Evolutionary conservation across 2,329 filamentous ascomycete genomes (phyloP), one percentile per base, ranked within the genome.

Genomic region (Cladosporium sp.): DNA sequence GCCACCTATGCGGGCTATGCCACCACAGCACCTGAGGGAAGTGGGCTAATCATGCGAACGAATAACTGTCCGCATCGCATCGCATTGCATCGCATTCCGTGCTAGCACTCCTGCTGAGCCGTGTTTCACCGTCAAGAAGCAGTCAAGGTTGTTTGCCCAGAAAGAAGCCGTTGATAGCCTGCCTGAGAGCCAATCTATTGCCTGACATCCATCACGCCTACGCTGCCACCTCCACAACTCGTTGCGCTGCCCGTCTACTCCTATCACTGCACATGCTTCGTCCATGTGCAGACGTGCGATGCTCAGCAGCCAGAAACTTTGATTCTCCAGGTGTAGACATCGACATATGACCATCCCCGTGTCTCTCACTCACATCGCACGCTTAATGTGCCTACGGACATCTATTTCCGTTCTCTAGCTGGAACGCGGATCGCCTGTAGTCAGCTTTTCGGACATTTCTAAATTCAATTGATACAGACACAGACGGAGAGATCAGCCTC

Each of bases 351-450:
- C n/a, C n/a, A n/a, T n/a, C n/a, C n/a, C n/a, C n/a, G n/a, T n/a
- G n/a, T n/a, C n/a, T n/a, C n/a, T n/a, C n/a, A n/a, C n/a, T 9
- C 4, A 9, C 22, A 27, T 27, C 22, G 22, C 9, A 9, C 22
- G 22, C 4, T 4, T 9, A 27, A 27, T 27, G 5, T 29, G 43
- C 43, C 32, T 20, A 27, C 43, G 43, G 43, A 39, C 29, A n/a
- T 38, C 43, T 27, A 8, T 27, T 38, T 47, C 43, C 43, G 43
- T 27, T 24, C 34, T 20, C 19, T 32, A 13, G 29, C 43, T 19
- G 43, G 43, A 20, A 39, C 20, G 34, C 43, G 43, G 43, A 47
- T 38, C 43, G 43, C n/a, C n/a, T n/a, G n/a, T n/a, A n/a, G n/a
- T 6, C 27, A 47, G 20, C 38, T 32, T 32, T 29, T 47, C 43